Percentiles rank a stretch among this genome's conserved stretches.
phyloP scores from a whole-genome alignment of 2,329 filamentous ascomycete genomes.

The Xylaria multiplex region DNA sequence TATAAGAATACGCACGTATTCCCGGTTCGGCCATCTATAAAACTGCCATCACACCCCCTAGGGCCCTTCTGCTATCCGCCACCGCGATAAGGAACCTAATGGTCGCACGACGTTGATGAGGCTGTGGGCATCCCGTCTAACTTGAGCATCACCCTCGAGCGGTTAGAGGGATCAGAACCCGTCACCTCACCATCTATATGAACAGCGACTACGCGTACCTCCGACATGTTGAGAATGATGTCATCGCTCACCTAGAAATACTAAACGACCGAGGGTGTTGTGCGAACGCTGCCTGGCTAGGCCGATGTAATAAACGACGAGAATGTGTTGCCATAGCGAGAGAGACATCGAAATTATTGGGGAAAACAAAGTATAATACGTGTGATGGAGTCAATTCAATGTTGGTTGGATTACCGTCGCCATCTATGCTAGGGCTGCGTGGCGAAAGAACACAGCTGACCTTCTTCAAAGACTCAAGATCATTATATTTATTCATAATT shows the following conservation, averaged over 20 bases:
- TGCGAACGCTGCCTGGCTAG: constrained; percentile 46
- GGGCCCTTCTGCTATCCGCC: constrained; percentile 59
- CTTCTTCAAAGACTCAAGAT: not conserved
- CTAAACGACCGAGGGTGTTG: constrained; percentile 43
- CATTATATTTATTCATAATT: not conserved
- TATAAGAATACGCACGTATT: constrained; percentile 58
- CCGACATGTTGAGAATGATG: constrained; percentile 46
- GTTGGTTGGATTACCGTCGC: not conserved
- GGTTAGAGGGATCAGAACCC: constrained; percentile 41
- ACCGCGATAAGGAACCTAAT: constrained; percentile 58
- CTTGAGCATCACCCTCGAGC: constrained; percentile 33
- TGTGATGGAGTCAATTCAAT: not conserved
- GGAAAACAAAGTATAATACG: not conserved
- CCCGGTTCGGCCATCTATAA: constrained; percentile 59
- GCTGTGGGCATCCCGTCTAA: constrained; percentile 35
- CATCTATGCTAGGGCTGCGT: not conserved
- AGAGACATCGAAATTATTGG: not conserved
- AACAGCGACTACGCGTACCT: constrained; percentile 46
- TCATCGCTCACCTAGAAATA: constrained; percentile 42
- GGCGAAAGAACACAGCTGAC: not conserved
- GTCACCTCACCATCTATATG: constrained; percentile 45
- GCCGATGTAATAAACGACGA: constrained; percentile 7
- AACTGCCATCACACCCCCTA: constrained; percentile 57
- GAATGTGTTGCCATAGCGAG: not conserved
- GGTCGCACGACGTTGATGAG: constrained; percentile 45